A percentile compares a stretch with the other conserved stretches of the same genome.
These are phyloP conservation scores for Luffa aegyptiaca DNA, from an alignment of 306 rosid genomes.

Conservation along the genomic window DNA sequence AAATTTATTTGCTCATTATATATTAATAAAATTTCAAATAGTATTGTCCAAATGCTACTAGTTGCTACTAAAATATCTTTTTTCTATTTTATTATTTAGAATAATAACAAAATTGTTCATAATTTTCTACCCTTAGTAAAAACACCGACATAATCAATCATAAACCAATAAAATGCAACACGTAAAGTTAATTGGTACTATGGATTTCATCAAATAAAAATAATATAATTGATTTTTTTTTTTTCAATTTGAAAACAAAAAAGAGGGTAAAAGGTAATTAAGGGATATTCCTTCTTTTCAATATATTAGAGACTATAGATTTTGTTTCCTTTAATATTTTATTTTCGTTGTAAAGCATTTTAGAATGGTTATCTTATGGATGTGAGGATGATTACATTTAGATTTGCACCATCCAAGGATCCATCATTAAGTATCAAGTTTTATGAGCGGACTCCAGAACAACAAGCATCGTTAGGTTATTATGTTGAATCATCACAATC, in stretches of 20 bases:
- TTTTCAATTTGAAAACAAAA: not conserved
- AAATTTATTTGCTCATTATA: not conserved
- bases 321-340: not conserved
- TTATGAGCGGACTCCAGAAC: constrained; percentile 87
- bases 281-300: not conserved
- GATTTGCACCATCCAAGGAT: constrained; percentile 83
- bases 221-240: not conserved
- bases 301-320: not conserved
- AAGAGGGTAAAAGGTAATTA: not conserved
- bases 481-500: constrained; percentile 37
- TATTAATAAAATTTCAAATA: not conserved
- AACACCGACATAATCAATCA: not conserved
- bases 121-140: not conserved
- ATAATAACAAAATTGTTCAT: not conserved
- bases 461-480: constrained; percentile 74
- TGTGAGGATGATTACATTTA: constrained; percentile 14
- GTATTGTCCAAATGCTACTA: not conserved
- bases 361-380: not conserved
- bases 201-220: not conserved
- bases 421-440: constrained; percentile 65
- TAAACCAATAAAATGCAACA: not conserved
- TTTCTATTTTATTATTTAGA: not conserved
- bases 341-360: not conserved
- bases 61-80: not conserved
- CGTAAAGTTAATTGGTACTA: not conserved